These are phyloP conservation scores for Arachis hypogaea DNA, from an alignment of 306 rosid genomes.

Conservation along the genomic window DNA sequence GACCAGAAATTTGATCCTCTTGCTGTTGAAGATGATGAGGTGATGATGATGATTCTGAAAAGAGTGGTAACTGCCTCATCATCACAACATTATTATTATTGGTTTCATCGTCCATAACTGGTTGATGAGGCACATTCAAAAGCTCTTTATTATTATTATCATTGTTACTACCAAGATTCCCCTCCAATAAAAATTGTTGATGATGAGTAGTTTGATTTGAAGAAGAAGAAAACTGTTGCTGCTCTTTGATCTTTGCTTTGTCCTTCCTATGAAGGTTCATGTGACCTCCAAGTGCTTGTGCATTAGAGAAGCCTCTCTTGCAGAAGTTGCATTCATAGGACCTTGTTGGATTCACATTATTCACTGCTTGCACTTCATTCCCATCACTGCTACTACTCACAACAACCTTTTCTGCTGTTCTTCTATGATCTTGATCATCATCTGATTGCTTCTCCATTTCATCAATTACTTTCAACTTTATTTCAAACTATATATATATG, in stretches of 20 bases:
- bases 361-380: conserved; percentile 28
- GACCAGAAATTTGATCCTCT: conserved; percentile 28
- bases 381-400: conserved; percentile 1
- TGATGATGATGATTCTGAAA: conserved; percentile 51
- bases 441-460: conserved; percentile 44
- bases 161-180: conserved; percentile 3
- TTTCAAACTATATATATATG: conserved; percentile 2
- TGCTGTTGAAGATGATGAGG: conserved; percentile 16
- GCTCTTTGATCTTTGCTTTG: conserved; percentile 77
- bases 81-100: not conserved
- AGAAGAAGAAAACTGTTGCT: conserved; percentile 16
- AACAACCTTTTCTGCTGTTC: conserved; percentile 32
- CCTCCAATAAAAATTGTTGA: conserved; percentile 32
- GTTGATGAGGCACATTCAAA: conserved; percentile 35
- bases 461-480: conserved; percentile 12
- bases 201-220: not conserved
- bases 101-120: not conserved
- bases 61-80: conserved; percentile 52
- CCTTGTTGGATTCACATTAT: conserved; percentile 24
- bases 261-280: conserved; percentile 89
- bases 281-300: conserved; percentile 94
- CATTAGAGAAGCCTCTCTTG: conserved; percentile 86
- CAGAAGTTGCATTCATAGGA: conserved; percentile 82
- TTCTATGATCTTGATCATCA: conserved; percentile 28
- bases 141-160: conserved; percentile 14